Percentiles rank a stretch among this genome's conserved stretches.
phyloP scores from a whole-genome alignment of 805 yeast genomes.

The Sugiyamaella marilandica region DNA sequence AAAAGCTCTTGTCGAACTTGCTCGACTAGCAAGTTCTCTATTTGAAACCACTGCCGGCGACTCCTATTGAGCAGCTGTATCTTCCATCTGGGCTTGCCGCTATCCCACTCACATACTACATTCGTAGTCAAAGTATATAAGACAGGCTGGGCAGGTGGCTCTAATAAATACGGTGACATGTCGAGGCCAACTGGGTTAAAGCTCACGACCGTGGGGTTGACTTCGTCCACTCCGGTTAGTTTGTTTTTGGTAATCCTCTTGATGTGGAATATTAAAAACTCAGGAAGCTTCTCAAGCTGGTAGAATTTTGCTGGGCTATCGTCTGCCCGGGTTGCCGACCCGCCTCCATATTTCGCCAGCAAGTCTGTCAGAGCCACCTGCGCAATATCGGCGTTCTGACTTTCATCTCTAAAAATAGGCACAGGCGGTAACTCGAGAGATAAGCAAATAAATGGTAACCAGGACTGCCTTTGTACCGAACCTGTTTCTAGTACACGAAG shows the following conservation, averaged over 20 bases:
- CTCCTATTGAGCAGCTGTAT: conserved; percentile 43
- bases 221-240: conserved; percentile 32
- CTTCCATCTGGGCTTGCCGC: conserved; percentile 39
- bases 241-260: conserved; percentile 46
- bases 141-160: conserved; percentile 18
- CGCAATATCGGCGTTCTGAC: conserved; percentile 43
- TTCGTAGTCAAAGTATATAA: conserved; percentile 47
- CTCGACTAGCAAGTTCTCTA: conserved; percentile 48
- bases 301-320: conserved; percentile 37
- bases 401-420: conserved; percentile 51
- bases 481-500: conserved; percentile 34
- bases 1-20: conserved; percentile 52
- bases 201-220: conserved; percentile 60
- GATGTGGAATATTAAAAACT: conserved; percentile 50
- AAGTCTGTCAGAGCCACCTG: conserved; percentile 46
- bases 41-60: conserved; percentile 51
- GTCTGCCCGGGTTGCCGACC: conserved; percentile 30
- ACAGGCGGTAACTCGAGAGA: conserved; percentile 56
- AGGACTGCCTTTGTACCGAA: conserved; percentile 21
- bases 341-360: conserved; percentile 37
- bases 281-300: conserved; percentile 44
- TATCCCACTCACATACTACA: conserved; percentile 38
- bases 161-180: conserved; percentile 33
- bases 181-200: conserved; percentile 43
- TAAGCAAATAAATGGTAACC: conserved; percentile 45